phyloP scores from a whole-genome alignment of 768 basidiomycete species.

The Lactifluus hygrophoroides region DNA sequence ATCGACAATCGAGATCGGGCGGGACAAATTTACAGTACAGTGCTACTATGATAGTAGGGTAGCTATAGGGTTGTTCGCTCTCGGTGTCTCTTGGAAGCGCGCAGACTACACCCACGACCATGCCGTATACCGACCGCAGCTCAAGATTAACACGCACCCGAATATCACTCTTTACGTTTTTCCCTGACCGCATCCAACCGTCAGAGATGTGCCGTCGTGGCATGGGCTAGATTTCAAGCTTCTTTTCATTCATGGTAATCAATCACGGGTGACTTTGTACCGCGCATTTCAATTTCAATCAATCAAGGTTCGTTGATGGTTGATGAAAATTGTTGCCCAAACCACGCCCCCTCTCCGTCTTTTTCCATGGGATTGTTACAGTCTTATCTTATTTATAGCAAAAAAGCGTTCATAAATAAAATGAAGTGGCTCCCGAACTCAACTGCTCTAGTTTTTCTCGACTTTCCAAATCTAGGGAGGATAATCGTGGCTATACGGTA shows the following conservation, averaged over 20 bases:
- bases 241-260: background rate
- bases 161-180: slow-evolving; percentile 1
- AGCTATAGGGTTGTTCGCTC: background rate
- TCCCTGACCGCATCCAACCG: background rate
- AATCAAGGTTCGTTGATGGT: too few species aligned
- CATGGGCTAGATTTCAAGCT: background rate
- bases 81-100: background rate
- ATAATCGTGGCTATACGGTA: slow-evolving; percentile 3
- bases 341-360: too few species aligned
- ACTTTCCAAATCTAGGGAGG: background rate
- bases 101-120: background rate
- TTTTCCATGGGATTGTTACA: background rate
- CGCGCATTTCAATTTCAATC: background rate
- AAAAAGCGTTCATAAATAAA: background rate
- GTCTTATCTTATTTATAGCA: background rate
- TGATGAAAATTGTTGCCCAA: too few species aligned
- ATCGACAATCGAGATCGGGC: slow-evolving; percentile 6
- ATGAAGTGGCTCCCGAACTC: slow-evolving; percentile 6
- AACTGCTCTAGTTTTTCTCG: background rate
- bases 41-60: too few species aligned
- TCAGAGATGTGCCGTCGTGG: background rate
- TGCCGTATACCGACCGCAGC: background rate
- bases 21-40: background rate
- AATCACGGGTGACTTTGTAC: background rate
- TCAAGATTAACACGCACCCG: slow-evolving; percentile 1